Percentiles rank a stretch among this genome's conserved stretches.
phyloP scores from a whole-genome alignment of 306 rosid species.

The Rosa chinensis region DNA sequence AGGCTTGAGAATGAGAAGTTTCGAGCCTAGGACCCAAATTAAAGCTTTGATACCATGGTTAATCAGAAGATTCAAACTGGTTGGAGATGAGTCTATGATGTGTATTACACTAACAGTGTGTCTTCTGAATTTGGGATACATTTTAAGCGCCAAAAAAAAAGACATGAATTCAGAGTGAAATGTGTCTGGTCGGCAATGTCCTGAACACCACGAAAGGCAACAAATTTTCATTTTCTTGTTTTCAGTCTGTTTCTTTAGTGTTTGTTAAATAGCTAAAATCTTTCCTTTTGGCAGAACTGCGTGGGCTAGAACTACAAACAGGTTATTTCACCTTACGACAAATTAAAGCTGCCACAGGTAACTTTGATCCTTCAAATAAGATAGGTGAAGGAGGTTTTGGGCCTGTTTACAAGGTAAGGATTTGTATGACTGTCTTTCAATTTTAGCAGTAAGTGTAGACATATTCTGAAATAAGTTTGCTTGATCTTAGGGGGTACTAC shows the following conservation, averaged over 20 bases:
- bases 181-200: neutral
- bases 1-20: neutral
- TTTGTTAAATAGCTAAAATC: neutral
- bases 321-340: conserved; percentile 61
- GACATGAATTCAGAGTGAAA: neutral
- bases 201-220: neutral
- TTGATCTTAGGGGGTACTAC: conserved; percentile 54
- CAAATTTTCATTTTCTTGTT: neutral
- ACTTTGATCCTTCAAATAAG: conserved; percentile 55
- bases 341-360: conserved; percentile 58
- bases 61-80: neutral
- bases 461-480: conserved; percentile 11
- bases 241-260: neutral
- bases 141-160: neutral
- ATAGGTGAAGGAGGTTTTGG: conserved; percentile 86
- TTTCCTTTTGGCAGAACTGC: conserved; percentile 46
- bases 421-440: neutral
- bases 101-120: neutral
- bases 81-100: neutral
- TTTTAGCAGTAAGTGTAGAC: neutral
- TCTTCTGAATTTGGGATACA: neutral
- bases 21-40: neutral
- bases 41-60: neutral
- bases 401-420: conserved; percentile 67
- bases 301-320: conserved; percentile 48